Percentiles rank a stretch among this genome's conserved stretches.
phyloP scores from a whole-genome alignment of 208 protist genomes.

The Crithidia fasciculata region DNA sequence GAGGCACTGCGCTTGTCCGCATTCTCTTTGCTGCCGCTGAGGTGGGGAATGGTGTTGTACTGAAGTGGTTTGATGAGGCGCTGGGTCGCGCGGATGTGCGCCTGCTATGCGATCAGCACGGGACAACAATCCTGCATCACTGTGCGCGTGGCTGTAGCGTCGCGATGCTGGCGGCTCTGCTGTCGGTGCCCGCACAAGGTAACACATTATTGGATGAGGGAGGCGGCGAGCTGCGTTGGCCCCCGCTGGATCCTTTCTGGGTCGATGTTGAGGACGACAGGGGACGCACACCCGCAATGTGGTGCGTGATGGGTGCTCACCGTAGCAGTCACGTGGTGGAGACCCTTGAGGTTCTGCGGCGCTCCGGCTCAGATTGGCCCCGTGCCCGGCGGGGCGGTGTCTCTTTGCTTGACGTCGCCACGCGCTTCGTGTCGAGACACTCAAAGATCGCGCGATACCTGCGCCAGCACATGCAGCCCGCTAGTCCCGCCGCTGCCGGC shows the following conservation, averaged over 20 bases:
- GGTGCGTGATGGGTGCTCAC: conserved; percentile 43
- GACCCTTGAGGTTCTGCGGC: conserved; percentile 38
- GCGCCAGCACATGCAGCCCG: background rate
- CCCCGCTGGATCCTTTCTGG: conserved; percentile 11
- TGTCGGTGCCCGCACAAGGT: conserved; percentile 7
- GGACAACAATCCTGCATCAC: conserved; percentile 60
- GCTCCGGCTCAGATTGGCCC: conserved; percentile 54
- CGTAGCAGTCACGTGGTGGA: conserved; percentile 26
- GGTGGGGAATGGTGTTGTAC: conserved; percentile 37
- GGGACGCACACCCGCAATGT: conserved; percentile 56
- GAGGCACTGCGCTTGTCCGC: conserved; percentile 16
- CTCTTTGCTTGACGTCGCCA: conserved; percentile 34
- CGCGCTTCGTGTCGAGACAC: conserved; percentile 22
- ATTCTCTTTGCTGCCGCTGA: conserved; percentile 52
- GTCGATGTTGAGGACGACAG: conserved; percentile 53
- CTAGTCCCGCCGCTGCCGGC: background rate
- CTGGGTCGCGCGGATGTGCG: conserved; percentile 31
- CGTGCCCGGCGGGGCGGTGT: conserved; percentile 26
- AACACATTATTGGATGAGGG: no score
- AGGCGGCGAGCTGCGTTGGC: background rate
- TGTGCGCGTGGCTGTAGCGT: conserved; percentile 45
- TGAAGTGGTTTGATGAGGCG: conserved; percentile 40
- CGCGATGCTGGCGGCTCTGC: conserved; percentile 34
- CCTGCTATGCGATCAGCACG: conserved; percentile 27
- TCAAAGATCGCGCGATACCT: conserved; percentile 34